Conservation (phyloP, 352 stramenopile genomes). For the Globisporangium echinulatum region DNA sequence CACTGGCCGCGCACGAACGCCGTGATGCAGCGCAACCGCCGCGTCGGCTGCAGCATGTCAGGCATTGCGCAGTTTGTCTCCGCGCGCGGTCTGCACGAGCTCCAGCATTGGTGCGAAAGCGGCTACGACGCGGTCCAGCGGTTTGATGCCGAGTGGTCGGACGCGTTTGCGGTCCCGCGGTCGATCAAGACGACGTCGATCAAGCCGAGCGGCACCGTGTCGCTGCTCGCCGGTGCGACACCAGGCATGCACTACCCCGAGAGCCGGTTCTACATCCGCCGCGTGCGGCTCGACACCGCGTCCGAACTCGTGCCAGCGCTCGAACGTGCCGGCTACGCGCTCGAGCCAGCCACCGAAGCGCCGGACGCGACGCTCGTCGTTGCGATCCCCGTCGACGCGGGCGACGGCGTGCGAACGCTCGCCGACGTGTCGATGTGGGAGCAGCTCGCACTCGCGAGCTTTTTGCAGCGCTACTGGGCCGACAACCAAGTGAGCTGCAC, state of each 20-base stretch:
- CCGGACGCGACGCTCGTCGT: slow-evolving; percentile 82
- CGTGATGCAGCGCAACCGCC: slow-evolving; percentile 90
- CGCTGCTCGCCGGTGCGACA: slow-evolving; percentile 87
- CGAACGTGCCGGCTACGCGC: slow-evolving; percentile 56
- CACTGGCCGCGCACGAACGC: slow-evolving; percentile 90
- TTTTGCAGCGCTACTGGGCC: slow-evolving; percentile 91
- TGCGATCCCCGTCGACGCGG: slow-evolving; percentile 87
- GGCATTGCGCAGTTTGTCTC: slow-evolving; percentile 92
- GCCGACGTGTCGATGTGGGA: slow-evolving; percentile 89
- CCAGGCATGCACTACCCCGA: slow-evolving; percentile 93
- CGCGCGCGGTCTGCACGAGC: slow-evolving; percentile 62
- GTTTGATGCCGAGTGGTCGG: slow-evolving; percentile 61
- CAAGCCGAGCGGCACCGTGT: slow-evolving; percentile 89
- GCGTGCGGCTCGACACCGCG: slow-evolving; percentile 80
- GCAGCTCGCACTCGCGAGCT: slow-evolving; percentile 88
- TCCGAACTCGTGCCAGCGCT: slow-evolving; percentile 79
- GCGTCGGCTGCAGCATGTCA: slow-evolving; percentile 91
- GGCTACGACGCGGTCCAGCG: slow-evolving; percentile 79
- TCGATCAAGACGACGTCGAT: slow-evolving; percentile 94
- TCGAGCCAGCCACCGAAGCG: slow-evolving; percentile 69
- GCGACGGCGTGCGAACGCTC: slow-evolving; percentile 80
- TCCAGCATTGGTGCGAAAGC: slow-evolving; percentile 83
- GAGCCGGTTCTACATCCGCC: slow-evolving; percentile 89
- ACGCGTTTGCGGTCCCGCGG: slow-evolving; percentile 68
- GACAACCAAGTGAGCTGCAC: slow-evolving; percentile 95